These are phyloP conservation scores for Xanthoconium purpureum DNA, from an alignment of 768 basidiomycete genomes.

Conservation along the genomic window DNA sequence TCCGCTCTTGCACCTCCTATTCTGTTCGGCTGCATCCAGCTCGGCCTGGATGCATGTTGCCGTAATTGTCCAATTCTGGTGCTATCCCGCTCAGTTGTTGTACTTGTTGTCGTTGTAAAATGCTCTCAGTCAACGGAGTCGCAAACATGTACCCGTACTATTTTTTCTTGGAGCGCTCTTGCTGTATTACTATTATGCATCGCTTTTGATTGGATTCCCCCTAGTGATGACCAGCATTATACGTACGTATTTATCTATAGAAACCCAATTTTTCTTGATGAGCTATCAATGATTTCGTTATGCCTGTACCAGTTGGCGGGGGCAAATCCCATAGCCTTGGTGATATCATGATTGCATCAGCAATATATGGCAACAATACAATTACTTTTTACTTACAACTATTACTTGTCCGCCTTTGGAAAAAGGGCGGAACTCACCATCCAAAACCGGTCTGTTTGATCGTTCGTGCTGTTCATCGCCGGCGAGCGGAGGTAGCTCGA, in stretches of 20 bases:
- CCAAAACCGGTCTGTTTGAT: conserved; percentile 17
- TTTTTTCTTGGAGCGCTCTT: conserved; percentile 27
- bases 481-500: conserved; percentile 20
- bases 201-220: conserved; percentile 12
- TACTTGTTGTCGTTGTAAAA: conserved; percentile 27
- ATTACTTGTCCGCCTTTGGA: conserved; percentile 3
- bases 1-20: conserved; percentile 22
- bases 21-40: conserved; percentile 8
- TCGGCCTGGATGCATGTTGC: conserved; percentile 4
- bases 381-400: not conserved
- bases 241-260: conserved; percentile 21
- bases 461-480: conserved; percentile 14
- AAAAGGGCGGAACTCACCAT: conserved; percentile 5
- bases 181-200: conserved; percentile 30
- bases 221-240: conserved; percentile 1
- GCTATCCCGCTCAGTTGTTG: conserved; percentile 17
- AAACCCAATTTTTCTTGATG: conserved; percentile 22
- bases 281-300: conserved; percentile 28
- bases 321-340: conserved; percentile 16
- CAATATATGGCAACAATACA: conserved; percentile 4
- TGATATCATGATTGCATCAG: conserved; percentile 4
- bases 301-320: conserved; percentile 7
- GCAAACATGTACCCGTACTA: conserved; percentile 24
- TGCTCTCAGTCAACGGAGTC: conserved; percentile 9
- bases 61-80: conserved; percentile 20